Percentiles rank a stretch among this genome's conserved stretches.
Evolutionary conservation across 805 yeast species (phyloP).

Genomic region (Ogataea kodamae): DNA sequence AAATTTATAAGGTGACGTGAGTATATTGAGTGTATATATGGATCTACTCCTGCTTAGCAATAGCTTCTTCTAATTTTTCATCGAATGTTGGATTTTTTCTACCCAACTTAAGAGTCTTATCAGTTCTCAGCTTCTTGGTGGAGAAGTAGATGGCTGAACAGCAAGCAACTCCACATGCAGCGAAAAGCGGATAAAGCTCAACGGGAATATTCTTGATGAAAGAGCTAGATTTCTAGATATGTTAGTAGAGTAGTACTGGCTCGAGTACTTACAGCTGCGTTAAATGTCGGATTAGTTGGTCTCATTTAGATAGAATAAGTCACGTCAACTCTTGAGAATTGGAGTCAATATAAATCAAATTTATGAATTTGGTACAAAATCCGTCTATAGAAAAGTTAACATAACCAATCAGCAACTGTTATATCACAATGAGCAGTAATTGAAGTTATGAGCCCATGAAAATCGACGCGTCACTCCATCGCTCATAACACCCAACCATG

Average conservation of each 20-base stretch:
- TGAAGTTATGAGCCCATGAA: constrained; percentile 6
- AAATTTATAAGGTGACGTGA: constrained; percentile 3
- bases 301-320: constrained; percentile 37
- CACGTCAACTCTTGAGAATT: not conserved
- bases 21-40: constrained; percentile 7
- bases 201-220: constrained; percentile 40
- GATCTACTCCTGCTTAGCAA: constrained; percentile 26
- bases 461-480: constrained; percentile 4
- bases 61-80: constrained; percentile 36
- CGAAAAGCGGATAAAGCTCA: constrained; percentile 55
- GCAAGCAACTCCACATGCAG: constrained; percentile 53
- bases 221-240: constrained; percentile 8
- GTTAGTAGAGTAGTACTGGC: not conserved
- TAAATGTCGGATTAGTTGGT: constrained; percentile 44
- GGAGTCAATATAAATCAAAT: too few species aligned
- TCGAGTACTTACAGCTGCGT: constrained; percentile 41
- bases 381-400: too few species aligned
- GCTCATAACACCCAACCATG: constrained; percentile 5
- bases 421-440: not conserved
- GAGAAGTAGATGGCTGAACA: constrained; percentile 48
- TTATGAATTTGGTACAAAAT: too few species aligned
- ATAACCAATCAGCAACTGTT: constrained; percentile 10
- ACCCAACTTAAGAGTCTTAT: constrained; percentile 46
- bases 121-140: constrained; percentile 48
- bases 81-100: constrained; percentile 43